Evolutionary conservation across 2,329 filamentous ascomycete species (phyloP), one percentile per base, ranked within the genome.

Genomic region (Penicillium sp.): DNA sequence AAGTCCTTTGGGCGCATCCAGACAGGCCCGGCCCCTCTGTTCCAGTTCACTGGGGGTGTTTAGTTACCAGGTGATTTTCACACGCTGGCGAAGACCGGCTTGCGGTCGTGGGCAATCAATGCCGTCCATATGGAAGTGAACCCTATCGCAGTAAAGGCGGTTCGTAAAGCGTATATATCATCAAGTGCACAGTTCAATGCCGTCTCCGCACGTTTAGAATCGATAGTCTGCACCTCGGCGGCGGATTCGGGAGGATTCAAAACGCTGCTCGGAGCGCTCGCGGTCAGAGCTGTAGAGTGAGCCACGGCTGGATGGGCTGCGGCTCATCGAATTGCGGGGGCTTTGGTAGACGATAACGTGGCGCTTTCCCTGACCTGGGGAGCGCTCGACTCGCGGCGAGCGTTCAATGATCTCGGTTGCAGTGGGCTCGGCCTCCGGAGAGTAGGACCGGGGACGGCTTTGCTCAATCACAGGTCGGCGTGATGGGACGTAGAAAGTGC

Each of bases 291-390:
- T 61, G 44, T 72, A 73, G 28, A 73, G 55, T 3, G 70, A 73
- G 13, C 70, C 70, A 20, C 70, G 64, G 62, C 61, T 70, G 22
- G 66, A 62, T 10, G 69, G 68, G 33, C 69, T 68, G 11, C 69
- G 65, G 55, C 59, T 69, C 24, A 66, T 60, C 8, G 68, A 70
- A 48, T 58, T 57, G 24, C 66, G 67, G 27, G 69, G 65, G 6
- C 65, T 67, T 13, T 62, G 66, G 58, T 72, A 72, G 58, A 71
- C 56, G 42, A 71, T 72, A 27, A 67, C 58, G 36, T 63, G 69
- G 36, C 60, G 67, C 39, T 58, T 63, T 52, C 60, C 44, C 30
- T 18, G 60, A 52, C 18, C 56, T 51, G 14, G 66, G 57, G 46
- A 65, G 54, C 24, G 64, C 65, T 35, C 36, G 31, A 36, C 7